Evolutionary conservation across 192 early-diverging fungal genomes (phyloP).

Genomic region (Glomus cerebriforme): DNA sequence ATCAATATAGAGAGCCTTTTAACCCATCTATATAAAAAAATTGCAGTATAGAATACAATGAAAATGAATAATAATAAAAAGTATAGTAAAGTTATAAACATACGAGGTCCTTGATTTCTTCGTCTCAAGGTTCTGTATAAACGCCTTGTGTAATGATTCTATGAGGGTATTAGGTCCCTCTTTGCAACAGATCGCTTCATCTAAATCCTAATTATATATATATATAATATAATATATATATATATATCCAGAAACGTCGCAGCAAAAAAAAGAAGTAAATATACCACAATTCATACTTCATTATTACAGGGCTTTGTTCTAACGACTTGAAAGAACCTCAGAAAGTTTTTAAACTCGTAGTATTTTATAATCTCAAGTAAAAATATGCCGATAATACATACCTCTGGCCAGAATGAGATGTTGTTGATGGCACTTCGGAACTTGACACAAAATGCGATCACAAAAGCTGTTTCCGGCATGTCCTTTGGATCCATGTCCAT

Average conservation of each 20-base stretch:
- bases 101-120: not conserved
- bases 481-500: constrained; percentile 4
- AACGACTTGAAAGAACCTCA: too few relatives aligned
- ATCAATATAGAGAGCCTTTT: not conserved
- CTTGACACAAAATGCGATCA: constrained; percentile 7
- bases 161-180: not conserved
- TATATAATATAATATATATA: not conserved
- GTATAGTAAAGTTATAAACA: too few relatives aligned
- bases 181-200: not conserved
- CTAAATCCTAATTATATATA: not conserved
- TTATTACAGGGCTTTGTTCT: too few relatives aligned
- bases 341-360: too few relatives aligned
- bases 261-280: not conserved
- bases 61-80: too few relatives aligned
- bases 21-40: not conserved
- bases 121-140: not conserved
- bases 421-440: not conserved
- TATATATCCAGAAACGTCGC: not conserved
- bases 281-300: too few relatives aligned
- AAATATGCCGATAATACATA: not conserved
- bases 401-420: constrained; percentile 17
- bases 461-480: constrained; percentile 22
- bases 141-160: not conserved
- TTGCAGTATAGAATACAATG: too few relatives aligned
- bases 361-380: too few relatives aligned